Percentiles rank a stretch among this genome's conserved stretches.
These are phyloP conservation scores for Penicillium alfredii DNA, from an alignment of 495 filamentous ascomycete genomes.

Conservation along the genomic window DNA sequence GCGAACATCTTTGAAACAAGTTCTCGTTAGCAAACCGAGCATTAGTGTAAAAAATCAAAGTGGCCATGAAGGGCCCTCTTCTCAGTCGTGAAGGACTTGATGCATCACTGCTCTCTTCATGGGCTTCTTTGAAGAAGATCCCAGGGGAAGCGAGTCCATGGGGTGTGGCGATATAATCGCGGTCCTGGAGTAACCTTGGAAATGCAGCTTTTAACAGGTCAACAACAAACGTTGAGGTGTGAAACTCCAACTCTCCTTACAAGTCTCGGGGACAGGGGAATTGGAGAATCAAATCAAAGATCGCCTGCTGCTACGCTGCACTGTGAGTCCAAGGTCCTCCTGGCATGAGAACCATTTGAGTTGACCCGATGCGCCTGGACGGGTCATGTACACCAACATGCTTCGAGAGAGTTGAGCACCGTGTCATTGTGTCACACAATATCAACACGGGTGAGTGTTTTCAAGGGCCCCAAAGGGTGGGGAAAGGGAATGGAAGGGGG, in stretches of 20 bases:
- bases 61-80: constrained; percentile 48
- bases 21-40: constrained; percentile 70
- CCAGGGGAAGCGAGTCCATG: constrained; percentile 43
- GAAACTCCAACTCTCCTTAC: constrained; percentile 69
- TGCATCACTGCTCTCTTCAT: constrained; percentile 65
- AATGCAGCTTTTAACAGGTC: constrained; percentile 61
- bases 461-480: constrained; percentile 28
- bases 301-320: constrained; percentile 67
- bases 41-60: constrained; percentile 43
- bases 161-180: constrained; percentile 53
- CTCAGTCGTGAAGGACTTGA: constrained; percentile 58
- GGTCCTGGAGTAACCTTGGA: constrained; percentile 66
- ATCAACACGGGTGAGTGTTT: constrained; percentile 45
- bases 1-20: constrained; percentile 82
- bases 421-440: constrained; percentile 62
- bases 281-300: constrained; percentile 59
- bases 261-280: constrained; percentile 58
- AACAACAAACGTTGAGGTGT: constrained; percentile 48
- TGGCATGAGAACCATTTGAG: constrained; percentile 62
- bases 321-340: constrained; percentile 80
- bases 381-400: constrained; percentile 70
- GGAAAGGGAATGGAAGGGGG: constrained; percentile 37
- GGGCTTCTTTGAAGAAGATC: constrained; percentile 57
- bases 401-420: constrained; percentile 88
- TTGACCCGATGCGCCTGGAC: constrained; percentile 75